Evolutionary conservation across 306 rosid genomes (phyloP), one percentile per base, ranked within the genome.

Genomic region (Ochetophila trinervis): DNA sequence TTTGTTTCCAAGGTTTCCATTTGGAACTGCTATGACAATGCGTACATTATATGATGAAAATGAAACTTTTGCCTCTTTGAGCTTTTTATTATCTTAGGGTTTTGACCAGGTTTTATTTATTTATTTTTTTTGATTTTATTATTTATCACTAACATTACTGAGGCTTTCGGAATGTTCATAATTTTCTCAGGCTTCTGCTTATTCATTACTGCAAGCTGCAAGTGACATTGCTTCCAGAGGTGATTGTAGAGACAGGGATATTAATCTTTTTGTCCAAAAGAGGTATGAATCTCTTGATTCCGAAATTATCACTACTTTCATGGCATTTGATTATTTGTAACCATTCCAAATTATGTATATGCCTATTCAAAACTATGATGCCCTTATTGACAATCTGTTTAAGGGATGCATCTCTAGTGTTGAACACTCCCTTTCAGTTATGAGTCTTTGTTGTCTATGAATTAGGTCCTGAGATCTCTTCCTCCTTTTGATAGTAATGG

Each of bases 131-230:
- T 17, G 32, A 1, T 27, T 27, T 27, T 27, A 27, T 4, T 27
- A 27, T 47, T 4, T 42, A 27, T 67, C 44, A 44, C 62, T 50
- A 19, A n/a, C 30, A 3, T 17, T 54, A 34, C 61, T 70, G 58
- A 35, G 20, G 32, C 23, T 35, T 49, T 63, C 64, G 47, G 62
- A 60, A 62, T 55, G 74, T 63, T 62, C 34, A 54, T 70, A 63
- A 68, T 57, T 76, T 71, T 84, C 57, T 73, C 95, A 90, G 99
- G 97, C 91, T 71, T 85, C 97, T 61, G 89, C 85, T 66, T 86
- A 81, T 82, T 87, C 95, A 53, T 86, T 94, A 65, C 62, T 94
- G 88, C 95, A 90, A 67, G 99, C 97, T 76, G 96, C 85, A 47
- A 86, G 77, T 45, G 96, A 94, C 76, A 79, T 94, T 77, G 88